Base-by-base conservation (phyloP, 1,139 yeast species). In the Suhomyces guaymorum region DNA sequence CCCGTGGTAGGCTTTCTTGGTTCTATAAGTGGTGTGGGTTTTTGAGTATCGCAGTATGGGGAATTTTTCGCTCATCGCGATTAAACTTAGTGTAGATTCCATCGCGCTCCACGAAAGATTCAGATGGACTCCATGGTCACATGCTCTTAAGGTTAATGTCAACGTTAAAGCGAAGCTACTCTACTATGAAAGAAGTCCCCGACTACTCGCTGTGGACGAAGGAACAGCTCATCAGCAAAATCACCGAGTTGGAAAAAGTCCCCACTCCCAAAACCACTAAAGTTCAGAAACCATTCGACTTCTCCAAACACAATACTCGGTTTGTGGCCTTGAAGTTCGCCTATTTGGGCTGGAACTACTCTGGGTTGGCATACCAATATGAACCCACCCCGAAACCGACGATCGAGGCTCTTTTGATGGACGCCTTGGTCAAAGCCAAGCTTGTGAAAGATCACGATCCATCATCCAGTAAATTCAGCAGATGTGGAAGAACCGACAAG, bases 401-500 rank as follows among this genome's bases (percentile, higher is more conserved):
- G 0, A 92, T 92, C 2, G 98, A 94, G 54, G 82, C 81, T 26
- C 76, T 73, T 26, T 74, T 92, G 10, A 58, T 92, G 33, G 73
- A 80, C 31, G 96, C 96, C 0, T 58, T 92, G 57, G 63, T 70
- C 27, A 78, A 73, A 46, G 78, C 95, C 24, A 79, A 74, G 47
- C 61, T 94, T 42, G 78, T 94, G 24, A 75, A 81, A 8, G 68
- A 78, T 1, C 59, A 74, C 19, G 75, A 70, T 10, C 89, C 89
- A 1, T 78, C 73, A 2, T 77, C 73, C 34, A 78, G 84, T 37
- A 66, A 73, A 11, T 90, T 90, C 57, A 84, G 95, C 47, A 67
- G 98, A 43, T 94, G 98, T 62, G 99, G 99, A 0, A 70, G 99
- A 51, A 92, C 99, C 0, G 99, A 92, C 52, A 82, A 80, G 48